Evolutionary conservation across 768 basidiomycete genomes (phyloP).

Genomic region (Naganishia vaughanmartiniae): DNA sequence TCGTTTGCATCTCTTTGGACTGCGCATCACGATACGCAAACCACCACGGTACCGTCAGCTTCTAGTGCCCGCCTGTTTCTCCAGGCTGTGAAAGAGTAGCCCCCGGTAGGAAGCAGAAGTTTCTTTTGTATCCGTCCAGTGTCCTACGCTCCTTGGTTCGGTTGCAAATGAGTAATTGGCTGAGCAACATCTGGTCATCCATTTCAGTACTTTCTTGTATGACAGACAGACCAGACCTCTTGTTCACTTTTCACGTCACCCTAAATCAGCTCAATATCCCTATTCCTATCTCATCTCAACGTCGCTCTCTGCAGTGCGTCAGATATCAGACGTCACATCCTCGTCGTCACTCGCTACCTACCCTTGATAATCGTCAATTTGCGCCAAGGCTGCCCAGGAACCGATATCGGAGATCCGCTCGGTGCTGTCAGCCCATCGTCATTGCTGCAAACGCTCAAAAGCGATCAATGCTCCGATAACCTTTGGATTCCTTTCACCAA

Average conservation of each 20-base stretch:
- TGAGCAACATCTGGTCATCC: neutral
- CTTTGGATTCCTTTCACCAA: neutral
- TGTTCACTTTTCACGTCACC: neutral
- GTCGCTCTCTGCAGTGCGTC: too few species aligned
- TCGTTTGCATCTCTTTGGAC: too few species aligned
- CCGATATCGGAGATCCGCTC: neutral
- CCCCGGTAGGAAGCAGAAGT: too few species aligned
- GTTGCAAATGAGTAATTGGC: conserved; percentile 6
- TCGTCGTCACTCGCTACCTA: too few species aligned
- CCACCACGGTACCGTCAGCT: too few species aligned
- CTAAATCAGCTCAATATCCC: too few species aligned
- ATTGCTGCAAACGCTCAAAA: neutral
- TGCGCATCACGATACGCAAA: too few species aligned
- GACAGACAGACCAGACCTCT: neutral
- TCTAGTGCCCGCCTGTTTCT: too few species aligned
- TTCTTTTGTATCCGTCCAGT: too few species aligned
- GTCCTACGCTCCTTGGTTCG: neutral
- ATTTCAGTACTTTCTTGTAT: neutral
- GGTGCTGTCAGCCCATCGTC: neutral
- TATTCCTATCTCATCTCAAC: too few species aligned
- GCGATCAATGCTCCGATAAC: neutral
- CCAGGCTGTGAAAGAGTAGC: too few species aligned
- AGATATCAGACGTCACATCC: too few species aligned
- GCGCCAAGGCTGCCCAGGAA: conserved; percentile 1
- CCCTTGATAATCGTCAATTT: neutral